A percentile compares a stretch with the other conserved stretches of the same genome.
These are phyloP conservation scores for Kockiozyma suomiensis DNA, from an alignment of 805 yeast species.

Conservation along the genomic window DNA sequence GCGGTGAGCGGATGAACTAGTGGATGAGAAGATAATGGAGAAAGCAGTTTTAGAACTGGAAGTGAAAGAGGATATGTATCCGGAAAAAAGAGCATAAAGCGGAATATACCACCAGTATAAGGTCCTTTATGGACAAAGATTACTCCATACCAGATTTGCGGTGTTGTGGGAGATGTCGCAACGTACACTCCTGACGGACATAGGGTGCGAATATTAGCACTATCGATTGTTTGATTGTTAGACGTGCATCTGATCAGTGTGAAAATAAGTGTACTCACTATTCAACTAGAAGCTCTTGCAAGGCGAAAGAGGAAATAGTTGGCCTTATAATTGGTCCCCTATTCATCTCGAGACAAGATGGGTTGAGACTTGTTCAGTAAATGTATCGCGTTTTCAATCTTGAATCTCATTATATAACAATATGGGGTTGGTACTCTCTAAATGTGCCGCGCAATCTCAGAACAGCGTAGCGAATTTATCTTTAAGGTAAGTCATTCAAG, in stretches of 20 bases:
- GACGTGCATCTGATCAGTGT: background rate
- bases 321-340: background rate
- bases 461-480: no score
- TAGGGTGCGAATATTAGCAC: conserved; percentile 23
- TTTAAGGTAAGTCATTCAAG: no score
- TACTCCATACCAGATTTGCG: conserved; percentile 33
- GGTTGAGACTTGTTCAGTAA: no score
- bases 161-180: conserved; percentile 27
- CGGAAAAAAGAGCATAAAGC: conserved; percentile 30
- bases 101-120: conserved; percentile 31
- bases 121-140: conserved; percentile 31
- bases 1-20: conserved; percentile 21
- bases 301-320: conserved; percentile 13
- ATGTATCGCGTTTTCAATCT: no score
- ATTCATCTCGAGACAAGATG: background rate
- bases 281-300: conserved; percentile 17
- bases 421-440: no score
- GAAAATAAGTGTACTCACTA: background rate
- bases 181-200: conserved; percentile 31
- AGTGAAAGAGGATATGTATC: conserved; percentile 26
- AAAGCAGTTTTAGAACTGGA: conserved; percentile 21
- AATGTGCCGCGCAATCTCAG: no score
- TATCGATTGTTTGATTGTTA: background rate
- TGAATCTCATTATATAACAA: no score
- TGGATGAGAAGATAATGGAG: conserved; percentile 25